Base-by-base conservation (phyloP, 2,329 filamentous ascomycete genomes). In the Dactylonectria macrodidyma region DNA sequence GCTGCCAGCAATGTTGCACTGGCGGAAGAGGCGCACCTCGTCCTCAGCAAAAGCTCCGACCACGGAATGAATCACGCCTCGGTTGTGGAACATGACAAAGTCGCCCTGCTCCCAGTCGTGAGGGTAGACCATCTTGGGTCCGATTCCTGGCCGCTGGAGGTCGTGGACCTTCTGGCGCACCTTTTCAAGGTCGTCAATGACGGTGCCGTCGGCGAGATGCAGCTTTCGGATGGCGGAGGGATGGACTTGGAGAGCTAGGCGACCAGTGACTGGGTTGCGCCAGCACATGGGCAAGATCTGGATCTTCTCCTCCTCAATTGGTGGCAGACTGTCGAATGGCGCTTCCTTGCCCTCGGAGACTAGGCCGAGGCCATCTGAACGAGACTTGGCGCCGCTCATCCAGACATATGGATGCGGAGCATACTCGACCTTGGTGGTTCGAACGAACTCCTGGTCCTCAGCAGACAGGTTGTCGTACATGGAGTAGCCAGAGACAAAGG, bases 371-470 rank as follows among this genome's bases (percentile, higher is more conserved):
- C 93, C 93, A 58, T 90, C 89, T 7, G 91, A 84, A 16, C 88
- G 88, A 46, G 91, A 91, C 73, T 88, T 89, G 52, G 92, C 91
- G 26, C 84, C 78, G 65, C 87, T 90, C 91, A 95, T 95, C 93
- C 93, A 95, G 69, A 95, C 89, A 79, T 95, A 95, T 5, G 93
- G 93, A 73, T 95, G 93, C 3, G 93, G 86, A 0, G 92, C 92
- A 76, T 95, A 95, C 80, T 95, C 92, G 52, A 94, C 87, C 65
- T 85, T 88, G 22, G 91, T 91, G 5, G 85, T 88, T 58, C 90
- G 87, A 1, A 86, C 92, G 72, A 95, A 93, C 51, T 86, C 85
- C 78, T 93, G 88, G 75, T 94, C 91, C 50, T 86, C 85, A 1
- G 88, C 84, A 14, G 88, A 90, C 10, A 95, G 85, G 12, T 86